Base-by-base conservation (phyloP, 2,329 filamentous ascomycete species). In the Microcyclospora pomicola region DNA sequence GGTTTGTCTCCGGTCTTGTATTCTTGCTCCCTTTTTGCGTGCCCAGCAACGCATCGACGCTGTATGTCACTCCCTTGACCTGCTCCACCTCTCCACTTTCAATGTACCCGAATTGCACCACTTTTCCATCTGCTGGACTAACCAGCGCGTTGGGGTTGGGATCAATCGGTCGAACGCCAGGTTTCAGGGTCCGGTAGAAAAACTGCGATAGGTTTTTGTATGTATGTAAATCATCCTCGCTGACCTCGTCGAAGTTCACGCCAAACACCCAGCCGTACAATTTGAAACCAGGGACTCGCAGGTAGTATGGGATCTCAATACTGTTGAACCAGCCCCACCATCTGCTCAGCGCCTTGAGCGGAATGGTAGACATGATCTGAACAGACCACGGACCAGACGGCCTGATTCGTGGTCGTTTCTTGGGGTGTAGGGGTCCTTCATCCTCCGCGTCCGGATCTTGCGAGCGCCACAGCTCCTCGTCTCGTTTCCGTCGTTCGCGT, bases 31-130 rank as follows among this genome's bases (percentile, higher is more conserved):
- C 27, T 42, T 57, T 49, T 39, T 59, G 41, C 48, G 60, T 60
- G 36, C 91, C 91, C 2, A 98, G 72, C 2, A 98, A 72, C 6
- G 91, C 87, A 57, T 98, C 91, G 38, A 98, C 73, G 48, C 80
- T 93, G 63, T 98, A 98, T 1, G 91, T 98, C 71, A 98, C 91
- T 42, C 91, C 91, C 64, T 98, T 98, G 46, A 98, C 88, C 64
- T 98, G 91, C 60, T 98, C 91, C 32, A 98, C 92, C 54, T 95
- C 85, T 34, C 88, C 87, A 52, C 87, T 77, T 53, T 92, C 81
- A 40, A 98, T 95, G 50, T 77, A 78, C 9, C 91, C 91, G 50
- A 86, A 95, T 52, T 96, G 88, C 16, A 98, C 73, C 33, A 98
- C 73, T 46, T 82, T 81, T 34, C 91, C 91, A 59, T 98, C 91